Base-by-base conservation (phyloP, 345 rosid genomes). In the Cardiospermum halicacabum region DNA sequence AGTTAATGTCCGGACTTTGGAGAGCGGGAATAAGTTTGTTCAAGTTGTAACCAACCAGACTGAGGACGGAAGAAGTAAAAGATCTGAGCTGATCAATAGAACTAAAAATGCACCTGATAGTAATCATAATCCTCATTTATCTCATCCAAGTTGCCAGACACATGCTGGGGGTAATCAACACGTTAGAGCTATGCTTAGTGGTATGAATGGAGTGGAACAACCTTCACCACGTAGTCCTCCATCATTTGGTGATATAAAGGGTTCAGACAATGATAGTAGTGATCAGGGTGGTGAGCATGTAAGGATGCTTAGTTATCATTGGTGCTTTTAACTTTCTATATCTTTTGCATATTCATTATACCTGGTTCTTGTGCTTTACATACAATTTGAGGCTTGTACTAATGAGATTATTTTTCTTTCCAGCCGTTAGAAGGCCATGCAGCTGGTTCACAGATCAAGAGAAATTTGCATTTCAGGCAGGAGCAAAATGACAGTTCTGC, bases 211-310 rank as follows among this genome's bases (percentile, higher is more conserved):
- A 22, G 64, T 50, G 40, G 81, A 73, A 31, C 81, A 69, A 24
- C 45, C 71, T 30, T 76, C 78, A 15, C 66, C 66, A 45, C 70
- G 70, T 45, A 86, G 89, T 58, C 89, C 78, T 37, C 83, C 83
- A 40, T 83, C 90, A 49, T 74, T 58, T 55, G 84, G 77, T 71
- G 84, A 78, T 60, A 48, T 65, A 8, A 78, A 69, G 75, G 76
- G 66, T 39, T 71, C 82, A 32, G 87, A 78, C 69, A 81, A 73
- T 71, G 84, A 81, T 40, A 81, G 74, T 37, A 73, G 58, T 53
- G 75, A 70, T 25, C 83, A 68, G 55, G 76, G 67, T 21, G 58
- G 67, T 49, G 73, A 67, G 67, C 70, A 64, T 62, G 89, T 72
- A 56, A 84, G 81, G 43, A 43, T 64, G 49, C 37, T 22, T 22